phyloP scores from a whole-genome alignment of 2,329 filamentous ascomycete species.

The Penicillium sp. region DNA sequence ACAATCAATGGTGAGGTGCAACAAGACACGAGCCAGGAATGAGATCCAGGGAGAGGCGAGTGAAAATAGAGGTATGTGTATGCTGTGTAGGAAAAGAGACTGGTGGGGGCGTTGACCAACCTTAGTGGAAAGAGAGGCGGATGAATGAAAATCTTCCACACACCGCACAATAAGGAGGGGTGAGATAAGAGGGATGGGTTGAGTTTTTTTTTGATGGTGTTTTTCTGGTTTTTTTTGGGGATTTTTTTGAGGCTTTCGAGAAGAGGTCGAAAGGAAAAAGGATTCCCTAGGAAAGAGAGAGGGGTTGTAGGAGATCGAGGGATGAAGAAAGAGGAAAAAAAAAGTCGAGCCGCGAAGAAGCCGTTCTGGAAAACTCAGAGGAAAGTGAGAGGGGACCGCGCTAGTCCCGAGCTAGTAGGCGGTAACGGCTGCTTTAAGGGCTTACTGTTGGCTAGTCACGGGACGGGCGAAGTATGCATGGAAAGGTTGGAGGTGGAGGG shows the following conservation, averaged over 20 bases:
- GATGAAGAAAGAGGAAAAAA: conserved; percentile 32
- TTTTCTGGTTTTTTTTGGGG: conserved; percentile 48
- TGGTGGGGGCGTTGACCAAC: conserved; percentile 22
- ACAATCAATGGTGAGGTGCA: not conserved
- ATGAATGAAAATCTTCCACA: conserved; percentile 36
- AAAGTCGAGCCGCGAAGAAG: conserved; percentile 33
- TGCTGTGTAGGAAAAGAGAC: not conserved
- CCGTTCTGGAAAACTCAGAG: conserved; percentile 42
- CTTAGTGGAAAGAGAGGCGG: conserved; percentile 30
- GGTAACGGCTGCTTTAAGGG: conserved; percentile 23
- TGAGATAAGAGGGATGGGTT: conserved; percentile 34
- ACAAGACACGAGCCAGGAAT: not conserved
- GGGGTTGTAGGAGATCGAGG: conserved; percentile 22
- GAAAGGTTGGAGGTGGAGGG: not conserved
- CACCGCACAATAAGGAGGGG: conserved; percentile 39
- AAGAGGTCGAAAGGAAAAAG: conserved; percentile 37
- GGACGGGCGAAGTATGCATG: not conserved
- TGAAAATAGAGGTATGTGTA: not conserved
- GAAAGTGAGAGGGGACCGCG: conserved; percentile 20
- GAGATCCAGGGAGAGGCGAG: not conserved
- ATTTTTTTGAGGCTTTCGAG: conserved; percentile 39
- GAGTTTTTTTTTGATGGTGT: conserved; percentile 39
- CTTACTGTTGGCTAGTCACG: conserved; percentile 15
- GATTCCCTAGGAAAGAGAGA: conserved; percentile 36
- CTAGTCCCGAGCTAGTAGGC: conserved; percentile 31